Conservation (phyloP, 495 filamentous ascomycete genomes). For the Cercophora scortea region DNA sequence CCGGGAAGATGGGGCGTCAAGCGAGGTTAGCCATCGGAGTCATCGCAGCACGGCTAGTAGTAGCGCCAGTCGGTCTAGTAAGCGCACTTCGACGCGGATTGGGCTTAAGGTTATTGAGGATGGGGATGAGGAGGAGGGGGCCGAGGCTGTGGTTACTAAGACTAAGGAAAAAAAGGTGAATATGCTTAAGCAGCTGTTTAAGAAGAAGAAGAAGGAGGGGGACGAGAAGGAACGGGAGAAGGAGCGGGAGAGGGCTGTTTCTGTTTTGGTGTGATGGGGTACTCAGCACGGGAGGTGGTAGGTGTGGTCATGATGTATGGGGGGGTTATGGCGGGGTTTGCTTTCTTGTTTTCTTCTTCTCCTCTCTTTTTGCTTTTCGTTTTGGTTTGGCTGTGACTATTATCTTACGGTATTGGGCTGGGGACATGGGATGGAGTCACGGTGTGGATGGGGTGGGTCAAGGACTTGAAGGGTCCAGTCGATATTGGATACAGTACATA, state of each 20-base stretch:
- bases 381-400: too few species aligned
- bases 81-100: slow-evolving; percentile 16
- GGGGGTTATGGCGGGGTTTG: too few species aligned
- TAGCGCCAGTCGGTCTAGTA: slow-evolving; percentile 14
- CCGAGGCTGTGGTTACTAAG: slow-evolving; percentile 17
- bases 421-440: too few species aligned
- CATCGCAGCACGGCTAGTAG: not conserved
- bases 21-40: slow-evolving; percentile 19
- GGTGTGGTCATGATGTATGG: too few species aligned
- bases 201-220: slow-evolving; percentile 38
- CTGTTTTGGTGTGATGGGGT: slow-evolving; percentile 1
- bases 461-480: too few species aligned
- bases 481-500: too few species aligned
- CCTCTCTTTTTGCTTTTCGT: too few species aligned
- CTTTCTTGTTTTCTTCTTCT: too few species aligned
- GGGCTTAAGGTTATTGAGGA: slow-evolving; percentile 26
- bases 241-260: not conserved
- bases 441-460: too few species aligned
- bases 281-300: too few species aligned
- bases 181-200: slow-evolving; percentile 45
- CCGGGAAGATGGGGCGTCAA: not conserved
- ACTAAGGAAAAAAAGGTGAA: slow-evolving; percentile 36
- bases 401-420: too few species aligned
- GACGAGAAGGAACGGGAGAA: slow-evolving; percentile 12
- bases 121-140: slow-evolving; percentile 23